Conservation (phyloP, 1,284 basidiomycete genomes). For the Cerioporus squamosus region DNA sequence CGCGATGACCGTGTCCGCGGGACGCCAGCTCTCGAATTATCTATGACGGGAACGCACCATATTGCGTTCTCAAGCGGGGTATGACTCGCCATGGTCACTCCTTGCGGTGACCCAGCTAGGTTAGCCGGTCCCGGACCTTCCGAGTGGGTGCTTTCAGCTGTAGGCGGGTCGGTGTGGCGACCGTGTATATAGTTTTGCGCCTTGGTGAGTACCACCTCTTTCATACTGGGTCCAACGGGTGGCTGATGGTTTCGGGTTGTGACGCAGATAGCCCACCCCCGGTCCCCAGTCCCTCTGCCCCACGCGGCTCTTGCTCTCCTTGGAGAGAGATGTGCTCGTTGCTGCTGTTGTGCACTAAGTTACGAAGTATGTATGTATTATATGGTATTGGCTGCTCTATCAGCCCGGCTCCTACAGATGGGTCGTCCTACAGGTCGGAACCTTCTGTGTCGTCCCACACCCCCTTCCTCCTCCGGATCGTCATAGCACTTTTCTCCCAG, state of each 20-base stretch:
- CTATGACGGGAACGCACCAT: not conserved
- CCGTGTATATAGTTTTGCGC: constrained; percentile 21
- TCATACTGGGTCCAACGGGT: not conserved
- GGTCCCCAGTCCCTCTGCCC: not conserved
- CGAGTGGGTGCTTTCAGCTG: not conserved
- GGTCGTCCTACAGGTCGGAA: not conserved
- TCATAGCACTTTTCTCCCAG: too few species aligned
- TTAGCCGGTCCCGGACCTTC: not conserved
- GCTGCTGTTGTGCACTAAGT: constrained; percentile 27
- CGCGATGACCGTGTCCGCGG: constrained; percentile 11
- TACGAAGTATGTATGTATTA: constrained; percentile 25
- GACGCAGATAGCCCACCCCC: constrained; percentile 3
- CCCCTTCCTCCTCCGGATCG: not conserved
- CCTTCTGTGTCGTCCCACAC: not conserved
- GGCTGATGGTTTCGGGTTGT: not conserved
- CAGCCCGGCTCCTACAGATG: too few species aligned
- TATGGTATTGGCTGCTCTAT: not conserved
- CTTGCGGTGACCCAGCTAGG: not conserved
- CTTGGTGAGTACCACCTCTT: constrained; percentile 9
- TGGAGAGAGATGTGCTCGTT: not conserved
- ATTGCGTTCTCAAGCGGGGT: constrained; percentile 1
- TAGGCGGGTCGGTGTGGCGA: constrained; percentile 21
- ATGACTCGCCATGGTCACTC: constrained; percentile 2
- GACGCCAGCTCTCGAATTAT: constrained; percentile 9
- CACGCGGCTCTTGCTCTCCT: not conserved